Base-by-base conservation (phyloP, 169 alveolate genomes). In the Eimeria necatrix region DNA sequence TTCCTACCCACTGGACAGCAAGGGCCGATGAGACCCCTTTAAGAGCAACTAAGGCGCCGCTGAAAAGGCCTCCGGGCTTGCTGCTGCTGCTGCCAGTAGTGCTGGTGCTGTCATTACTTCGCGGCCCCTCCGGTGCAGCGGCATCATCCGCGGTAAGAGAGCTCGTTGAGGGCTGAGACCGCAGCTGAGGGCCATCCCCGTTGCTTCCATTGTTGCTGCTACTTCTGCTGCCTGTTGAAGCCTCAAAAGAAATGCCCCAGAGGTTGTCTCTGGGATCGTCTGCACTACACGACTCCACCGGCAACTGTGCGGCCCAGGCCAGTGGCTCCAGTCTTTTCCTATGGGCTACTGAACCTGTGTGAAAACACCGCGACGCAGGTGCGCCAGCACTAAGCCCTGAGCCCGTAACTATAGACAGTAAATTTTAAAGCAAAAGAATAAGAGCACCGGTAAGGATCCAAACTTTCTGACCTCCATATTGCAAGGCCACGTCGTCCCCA, bases 401-500 rank as follows among this genome's bases (percentile, higher is more conserved):
- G 12, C 20, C 22, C 12, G 0, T 56, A 56, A 56, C 12, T 12
- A 56, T 10, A 2, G 1, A 56, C 12, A 56, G 20, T 56, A 56
- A 1, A 56, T 10, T 18, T 3, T 0, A 56, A 56, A 56, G 20
- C 20, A 56, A 56, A 18, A 18, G 20, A 18, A 56, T 18, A 56
- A 2, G 20, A 56, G 68, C 41, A 32, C 41, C 41, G 41, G 41
- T 32, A 32, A 32, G 41, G 41, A 32, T 32, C 41, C 41, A 32
- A 32, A 32, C 2, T 12, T 16, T 5, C 91, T 14, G 16, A 83
- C 91, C 91, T 26, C 91, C 91, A 26, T 83, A 83, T n/a, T 83
- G 91, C 73, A 83, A 0, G 52, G 91, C 91, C 3, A 83, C 48
- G n/a, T 59, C 59, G 56, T 83, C 91, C 52, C 91, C 91, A 8